Base-by-base conservation (phyloP, 192 early-diverging fungal genomes). In the Coemansia sp. region DNA sequence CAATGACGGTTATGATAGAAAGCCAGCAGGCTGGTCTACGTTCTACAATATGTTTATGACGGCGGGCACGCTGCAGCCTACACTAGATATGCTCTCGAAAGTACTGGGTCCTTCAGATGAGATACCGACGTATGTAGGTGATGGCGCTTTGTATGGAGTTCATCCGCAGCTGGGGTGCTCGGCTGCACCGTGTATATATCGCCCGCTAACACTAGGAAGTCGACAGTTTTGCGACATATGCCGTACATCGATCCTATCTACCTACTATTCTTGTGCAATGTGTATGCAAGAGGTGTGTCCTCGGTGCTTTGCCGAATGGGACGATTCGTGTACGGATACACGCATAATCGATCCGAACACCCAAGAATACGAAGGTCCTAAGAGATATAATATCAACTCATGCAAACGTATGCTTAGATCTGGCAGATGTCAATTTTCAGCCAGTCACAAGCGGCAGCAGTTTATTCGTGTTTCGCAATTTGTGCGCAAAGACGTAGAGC, bases 181-280 rank as follows among this genome's bases (percentile, higher is more conserved):
- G 4, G 52, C 60, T 4, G 61, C 58, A 38, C 70, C 76, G 1
- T 56, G 62, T 11, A 17, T 79, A 4, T 56, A 56, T 23, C 63
- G 64, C 3, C 15, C 9, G 1, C 28, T 63, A 10, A 15, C 53
- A 4, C 52, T 49, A 0, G 64, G 60, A 4, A 73, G 25, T 21
- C 63, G 84, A 2, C 82, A 86, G 48, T 48, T 70, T 14, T 86
- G 85, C 74, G 83, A 86, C 47, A 53, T 60, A 7, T 86, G 85
- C 62, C 10, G 24, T 3, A 77, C 83, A 17, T 80, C 82, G 17
- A 55, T 86, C 9, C 66, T 83, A 38, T 75, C 72, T 36, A 59
- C 66, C 3, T 78, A 77, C 62, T 82, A 57, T 38, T 5, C 59
- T 8, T 86, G 85, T 64, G 34, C 38, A 28, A 18, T 59, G 50